Evolutionary conservation across 805 yeast species (phyloP).

Genomic region (Candida argentea): DNA sequence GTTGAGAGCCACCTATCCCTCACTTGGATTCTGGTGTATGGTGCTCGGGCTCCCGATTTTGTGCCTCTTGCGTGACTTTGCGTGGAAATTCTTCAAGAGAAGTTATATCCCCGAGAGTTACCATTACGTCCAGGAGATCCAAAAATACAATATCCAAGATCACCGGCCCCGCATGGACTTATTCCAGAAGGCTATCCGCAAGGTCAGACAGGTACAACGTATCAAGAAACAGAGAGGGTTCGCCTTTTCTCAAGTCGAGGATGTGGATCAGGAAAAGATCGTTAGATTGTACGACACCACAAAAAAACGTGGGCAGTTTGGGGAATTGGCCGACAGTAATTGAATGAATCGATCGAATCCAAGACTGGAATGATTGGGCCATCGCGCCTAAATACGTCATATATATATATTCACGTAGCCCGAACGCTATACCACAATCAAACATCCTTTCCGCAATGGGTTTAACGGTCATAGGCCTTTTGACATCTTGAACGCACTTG

Average conservation of each 20-base stretch:
- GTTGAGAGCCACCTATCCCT: slow-evolving; percentile 62
- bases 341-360: too few species aligned
- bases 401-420: too few species aligned
- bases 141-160: slow-evolving; percentile 87
- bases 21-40: slow-evolving; percentile 77
- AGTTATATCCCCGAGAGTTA: slow-evolving; percentile 87
- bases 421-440: too few species aligned
- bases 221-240: slow-evolving; percentile 98
- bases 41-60: slow-evolving; percentile 63
- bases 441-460: too few species aligned
- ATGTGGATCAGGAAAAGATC: slow-evolving; percentile 82
- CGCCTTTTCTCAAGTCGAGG: slow-evolving; percentile 92
- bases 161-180: slow-evolving; percentile 94
- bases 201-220: slow-evolving; percentile 95
- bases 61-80: slow-evolving; percentile 77
- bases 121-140: slow-evolving; percentile 94
- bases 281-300: slow-evolving; percentile 95
- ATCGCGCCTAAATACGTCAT: too few species aligned
- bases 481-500: too few species aligned
- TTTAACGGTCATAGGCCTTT: too few species aligned
- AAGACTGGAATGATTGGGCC: too few species aligned
- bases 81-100: slow-evolving; percentile 92
- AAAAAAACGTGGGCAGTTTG: slow-evolving; percentile 65
- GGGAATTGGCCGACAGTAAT: slow-evolving; percentile 33
- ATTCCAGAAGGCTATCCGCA: slow-evolving; percentile 93